Conservation (phyloP, 257 asterid genomes). For the Thymus mandschuricus region DNA sequence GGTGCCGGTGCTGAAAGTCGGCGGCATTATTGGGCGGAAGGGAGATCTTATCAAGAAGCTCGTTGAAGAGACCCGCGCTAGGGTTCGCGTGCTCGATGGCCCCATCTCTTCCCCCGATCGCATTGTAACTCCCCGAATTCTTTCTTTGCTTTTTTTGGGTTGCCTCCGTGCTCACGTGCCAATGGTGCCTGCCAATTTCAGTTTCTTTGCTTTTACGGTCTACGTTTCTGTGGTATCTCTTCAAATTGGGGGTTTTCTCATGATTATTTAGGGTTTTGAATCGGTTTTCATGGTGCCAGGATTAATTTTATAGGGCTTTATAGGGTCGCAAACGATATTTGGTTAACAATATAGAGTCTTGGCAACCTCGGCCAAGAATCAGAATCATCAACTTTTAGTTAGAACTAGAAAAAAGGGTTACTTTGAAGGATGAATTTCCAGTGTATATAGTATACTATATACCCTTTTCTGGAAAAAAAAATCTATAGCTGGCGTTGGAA, state of each 20-base stretch:
- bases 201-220: slow-evolving; percentile 2
- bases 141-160: not conserved
- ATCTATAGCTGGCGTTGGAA: not conserved
- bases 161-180: not conserved
- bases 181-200: not conserved
- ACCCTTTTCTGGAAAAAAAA: too few relatives aligned
- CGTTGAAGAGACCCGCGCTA: slow-evolving; percentile 81
- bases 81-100: slow-evolving; percentile 77
- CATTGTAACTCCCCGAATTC: slow-evolving; percentile 47
- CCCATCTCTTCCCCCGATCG: slow-evolving; percentile 72
- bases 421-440: not conserved
- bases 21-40: slow-evolving; percentile 84
- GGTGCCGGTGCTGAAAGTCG: slow-evolving; percentile 81
- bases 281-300: not conserved
- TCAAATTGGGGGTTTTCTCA: slow-evolving; percentile 1
- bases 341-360: not conserved
- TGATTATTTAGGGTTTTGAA: slow-evolving; percentile 26
- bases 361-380: not conserved
- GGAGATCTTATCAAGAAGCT: slow-evolving; percentile 87
- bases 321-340: not conserved
- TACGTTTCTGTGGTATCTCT: not conserved
- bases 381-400: not conserved
- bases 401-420: not conserved
- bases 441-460: too few relatives aligned
- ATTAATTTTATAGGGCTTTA: slow-evolving; percentile 16